Base-by-base conservation (phyloP, 257 asterid genomes). In the Rhazya stricta region DNA sequence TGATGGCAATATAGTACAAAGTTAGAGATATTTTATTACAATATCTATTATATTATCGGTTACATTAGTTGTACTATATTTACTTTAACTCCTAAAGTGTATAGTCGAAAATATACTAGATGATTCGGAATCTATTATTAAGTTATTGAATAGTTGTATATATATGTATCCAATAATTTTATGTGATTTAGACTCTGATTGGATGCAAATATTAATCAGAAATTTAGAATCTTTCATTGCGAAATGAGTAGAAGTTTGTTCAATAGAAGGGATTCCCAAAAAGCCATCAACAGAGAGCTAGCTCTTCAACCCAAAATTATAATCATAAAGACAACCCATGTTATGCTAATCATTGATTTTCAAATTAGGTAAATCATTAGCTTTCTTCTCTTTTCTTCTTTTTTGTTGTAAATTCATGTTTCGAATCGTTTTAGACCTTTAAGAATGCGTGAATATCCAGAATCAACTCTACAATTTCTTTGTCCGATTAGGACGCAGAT, bases 331-430 rank as follows among this genome's bases (percentile, higher is more conserved):
- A 79, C 82, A 71, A 66, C 75, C 67, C 82, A 78, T 71, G 83
- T 82, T 82, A 67, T 67, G 61, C 75, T 46, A 51, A 58, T 82
- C 78, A 74, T 74, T 82, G 68, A 58, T 57, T 56, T 74, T 61
- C 16, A 39, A 61, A 61, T 61, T 27, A 27, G 19, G 21, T 10
- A 25, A 25, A 13, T 43, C 9, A 43, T 43, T 43, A 2, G 48
- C 13, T 43, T 43, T n/a, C n/a, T n/a, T n/a, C n/a, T n/a, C n/a
- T n/a, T n/a, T n/a, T n/a, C n/a, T n/a, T n/a, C n/a, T n/a, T n/a
- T n/a, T n/a, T n/a, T n/a, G n/a, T n/a, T n/a, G n/a, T 8, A 57
- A 53, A 19, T 19, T 57, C 9, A n/a, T n/a, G 63, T 25, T 60
- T 1, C 29, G 39, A 29, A 58, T 58, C 66, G 12, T 27, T 58